These are phyloP conservation scores for Russula griseocarnosa DNA, from an alignment of 768 basidiomycete species.

Conservation along the genomic window DNA sequence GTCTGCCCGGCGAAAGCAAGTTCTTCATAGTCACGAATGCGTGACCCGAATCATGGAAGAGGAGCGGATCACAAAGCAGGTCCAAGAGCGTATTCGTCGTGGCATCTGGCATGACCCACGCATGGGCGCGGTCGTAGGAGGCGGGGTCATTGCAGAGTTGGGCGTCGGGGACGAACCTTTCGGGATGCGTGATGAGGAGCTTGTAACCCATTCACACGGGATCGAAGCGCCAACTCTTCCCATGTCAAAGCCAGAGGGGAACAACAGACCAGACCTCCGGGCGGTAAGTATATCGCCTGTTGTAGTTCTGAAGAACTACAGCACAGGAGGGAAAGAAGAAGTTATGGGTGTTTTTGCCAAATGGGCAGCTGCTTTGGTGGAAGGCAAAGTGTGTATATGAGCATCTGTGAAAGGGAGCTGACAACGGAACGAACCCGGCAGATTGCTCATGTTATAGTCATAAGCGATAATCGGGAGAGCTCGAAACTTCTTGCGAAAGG, in stretches of 20 bases:
- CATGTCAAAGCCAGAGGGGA: slow-evolving; percentile 10
- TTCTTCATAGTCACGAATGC: slow-evolving; percentile 40
- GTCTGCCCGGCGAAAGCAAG: slow-evolving; percentile 45
- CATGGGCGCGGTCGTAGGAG: slow-evolving; percentile 79
- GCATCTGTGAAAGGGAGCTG: not conserved
- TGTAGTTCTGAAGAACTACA: slow-evolving; percentile 81
- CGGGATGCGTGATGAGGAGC: slow-evolving; percentile 36
- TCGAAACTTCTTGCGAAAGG: slow-evolving; percentile 81
- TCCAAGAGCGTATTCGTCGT: slow-evolving; percentile 47
- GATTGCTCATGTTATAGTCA: slow-evolving; percentile 88
- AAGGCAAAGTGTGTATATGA: slow-evolving; percentile 58
- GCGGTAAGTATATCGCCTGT: slow-evolving; percentile 69
- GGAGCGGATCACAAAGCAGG: slow-evolving; percentile 39
- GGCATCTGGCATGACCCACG: slow-evolving; percentile 86
- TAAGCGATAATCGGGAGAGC: slow-evolving; percentile 88
- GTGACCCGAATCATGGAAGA: slow-evolving; percentile 38
- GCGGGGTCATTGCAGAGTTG: slow-evolving; percentile 81
- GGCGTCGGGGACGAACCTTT: slow-evolving; percentile 75
- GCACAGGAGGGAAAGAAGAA: slow-evolving; percentile 58
- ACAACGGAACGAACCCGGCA: slow-evolving; percentile 32
- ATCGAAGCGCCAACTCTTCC: not conserved
- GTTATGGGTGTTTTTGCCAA: slow-evolving; percentile 69
- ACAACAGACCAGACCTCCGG: slow-evolving; percentile 38
- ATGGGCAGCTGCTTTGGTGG: slow-evolving; percentile 81
- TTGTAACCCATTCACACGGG: slow-evolving; percentile 8